Evolutionary conservation across 805 yeast genomes (phyloP), one percentile per base, ranked within the genome.

Genomic region (Teunomyces atbi): DNA sequence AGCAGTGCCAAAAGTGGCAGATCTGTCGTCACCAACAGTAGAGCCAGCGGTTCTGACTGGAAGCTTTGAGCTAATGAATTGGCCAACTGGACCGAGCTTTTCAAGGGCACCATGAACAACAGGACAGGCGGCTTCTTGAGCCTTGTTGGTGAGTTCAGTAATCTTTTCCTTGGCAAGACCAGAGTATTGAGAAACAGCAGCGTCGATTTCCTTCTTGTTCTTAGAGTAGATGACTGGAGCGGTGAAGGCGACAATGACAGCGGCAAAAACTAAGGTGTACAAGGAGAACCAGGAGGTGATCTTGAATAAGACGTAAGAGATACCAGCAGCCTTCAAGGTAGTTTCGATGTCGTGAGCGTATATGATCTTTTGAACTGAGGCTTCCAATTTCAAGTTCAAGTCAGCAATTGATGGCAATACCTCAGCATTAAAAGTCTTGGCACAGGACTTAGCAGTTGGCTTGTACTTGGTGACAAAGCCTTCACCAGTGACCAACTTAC

Each of bases 401-500:
- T 69, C 64, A 46, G 77, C 72, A 45, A 78, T 52, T 43, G 60
- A 62, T 46, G 77, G 82, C 59, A 72, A 69, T 44, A 61, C 57
- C 43, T 66, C 50, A 18, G 71, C 61, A 52, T 71, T 66, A 59
- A 72, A 49, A 39, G 56, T 51, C 56, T 61, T 56, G 59, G 77
- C 68, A 47, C 56, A 60, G 5, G 73, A 56, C 47, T 61, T 58
- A 40, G 67, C 61, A n/a, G 79, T 71, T 45, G 94, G 89, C 64
- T 78, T 83, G 75, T 86, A 82, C 58, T 83, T 80, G 50, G 90
- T 78, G 50, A 92, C 84, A 52, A 91, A 76, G 15, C 97, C 97
- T 60, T 76, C 73, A 54, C 96, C 96, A 42, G 87, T 77, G 54
- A 85, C 68, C 36, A 81, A 57, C 61, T 85, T 85, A 51, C 96